A percentile compares a stretch with the other conserved stretches of the same genome.
phyloP scores from a whole-genome alignment of 495 filamentous ascomycete genomes.

The Penicillium bialowiezense region DNA sequence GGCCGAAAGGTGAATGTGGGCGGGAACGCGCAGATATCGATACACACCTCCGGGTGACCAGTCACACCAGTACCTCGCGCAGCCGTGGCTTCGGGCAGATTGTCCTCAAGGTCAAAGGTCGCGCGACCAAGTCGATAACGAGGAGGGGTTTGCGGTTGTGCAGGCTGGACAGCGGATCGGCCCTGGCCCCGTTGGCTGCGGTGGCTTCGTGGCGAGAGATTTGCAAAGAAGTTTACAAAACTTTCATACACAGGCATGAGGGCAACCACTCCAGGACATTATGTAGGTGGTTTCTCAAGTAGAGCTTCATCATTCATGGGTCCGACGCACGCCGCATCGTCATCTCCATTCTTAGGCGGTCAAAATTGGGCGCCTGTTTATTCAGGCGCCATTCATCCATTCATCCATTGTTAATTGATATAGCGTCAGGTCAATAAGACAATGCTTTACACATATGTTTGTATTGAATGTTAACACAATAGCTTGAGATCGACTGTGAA shows the following conservation, averaged over 20 bases:
- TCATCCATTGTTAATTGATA: neutral
- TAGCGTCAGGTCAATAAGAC: neutral
- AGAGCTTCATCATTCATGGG: conserved; percentile 9
- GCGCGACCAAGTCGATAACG: conserved; percentile 2
- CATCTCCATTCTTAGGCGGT: conserved; percentile 28
- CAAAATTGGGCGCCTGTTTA: conserved; percentile 4
- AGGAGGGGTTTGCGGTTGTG: conserved; percentile 4
- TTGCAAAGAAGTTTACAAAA: conserved; percentile 12
- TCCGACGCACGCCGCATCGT: conserved; percentile 16
- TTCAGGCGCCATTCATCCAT: neutral
- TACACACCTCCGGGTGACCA: conserved; percentile 17
- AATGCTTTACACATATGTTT: no score
- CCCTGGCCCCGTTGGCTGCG: conserved; percentile 15
- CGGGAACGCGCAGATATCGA: conserved; percentile 3
- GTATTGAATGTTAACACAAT: neutral
- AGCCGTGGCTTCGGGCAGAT: neutral
- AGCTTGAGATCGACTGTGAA: no score
- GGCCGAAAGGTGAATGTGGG: neutral
- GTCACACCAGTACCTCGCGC: neutral
- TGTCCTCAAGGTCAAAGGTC: neutral
- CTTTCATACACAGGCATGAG: conserved; percentile 22
- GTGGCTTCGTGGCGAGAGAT: conserved; percentile 19
- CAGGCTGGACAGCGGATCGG: conserved; percentile 12
- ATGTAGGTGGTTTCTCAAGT: conserved; percentile 6
- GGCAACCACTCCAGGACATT: conserved; percentile 6